phyloP scores from a whole-genome alignment of 1,284 basidiomycete species.

The Meripilus lineatus region DNA sequence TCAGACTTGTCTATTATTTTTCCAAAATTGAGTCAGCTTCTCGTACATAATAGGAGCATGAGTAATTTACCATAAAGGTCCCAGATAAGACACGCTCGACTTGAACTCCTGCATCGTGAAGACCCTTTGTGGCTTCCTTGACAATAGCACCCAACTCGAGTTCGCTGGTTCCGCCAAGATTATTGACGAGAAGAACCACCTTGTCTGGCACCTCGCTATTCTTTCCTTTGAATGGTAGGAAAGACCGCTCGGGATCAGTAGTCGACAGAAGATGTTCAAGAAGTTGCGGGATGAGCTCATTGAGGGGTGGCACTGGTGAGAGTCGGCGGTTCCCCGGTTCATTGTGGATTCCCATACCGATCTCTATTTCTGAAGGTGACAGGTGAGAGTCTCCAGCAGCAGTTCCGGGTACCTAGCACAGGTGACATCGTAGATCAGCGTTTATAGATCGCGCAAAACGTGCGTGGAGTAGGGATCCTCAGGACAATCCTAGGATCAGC shows the following conservation, averaged over 20 bases:
- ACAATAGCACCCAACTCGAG: slow-evolving; percentile 78
- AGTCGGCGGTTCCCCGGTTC: slow-evolving; percentile 77
- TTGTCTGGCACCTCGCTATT: slow-evolving; percentile 44
- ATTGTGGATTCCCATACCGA: slow-evolving; percentile 92
- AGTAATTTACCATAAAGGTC: slow-evolving; percentile 70
- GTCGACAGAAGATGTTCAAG: slow-evolving; percentile 72
- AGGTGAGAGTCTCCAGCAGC: slow-evolving; percentile 57
- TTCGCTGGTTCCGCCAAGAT: slow-evolving; percentile 82
- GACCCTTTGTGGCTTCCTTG: slow-evolving; percentile 51
- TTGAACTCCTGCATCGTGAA: slow-evolving; percentile 52
- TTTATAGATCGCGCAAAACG: background rate
- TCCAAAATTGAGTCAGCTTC: slow-evolving; percentile 5
- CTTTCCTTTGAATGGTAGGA: slow-evolving; percentile 70
- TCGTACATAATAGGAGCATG: background rate
- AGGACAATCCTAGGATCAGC: background rate
- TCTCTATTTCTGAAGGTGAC: slow-evolving; percentile 67
- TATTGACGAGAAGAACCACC: slow-evolving; percentile 72
- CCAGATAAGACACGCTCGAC: slow-evolving; percentile 69
- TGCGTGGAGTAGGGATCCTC: background rate
- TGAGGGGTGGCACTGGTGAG: slow-evolving; percentile 66
- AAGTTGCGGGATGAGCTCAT: slow-evolving; percentile 68
- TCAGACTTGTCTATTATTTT: slow-evolving; percentile 70
- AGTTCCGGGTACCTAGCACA: slow-evolving; percentile 73
- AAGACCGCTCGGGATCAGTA: slow-evolving; percentile 79
- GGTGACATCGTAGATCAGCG: background rate